Percentiles rank a stretch among this genome's conserved stretches.
phyloP scores from a whole-genome alignment of 495 filamentous ascomycete species.

The Lasiosphaeria miniovina region DNA sequence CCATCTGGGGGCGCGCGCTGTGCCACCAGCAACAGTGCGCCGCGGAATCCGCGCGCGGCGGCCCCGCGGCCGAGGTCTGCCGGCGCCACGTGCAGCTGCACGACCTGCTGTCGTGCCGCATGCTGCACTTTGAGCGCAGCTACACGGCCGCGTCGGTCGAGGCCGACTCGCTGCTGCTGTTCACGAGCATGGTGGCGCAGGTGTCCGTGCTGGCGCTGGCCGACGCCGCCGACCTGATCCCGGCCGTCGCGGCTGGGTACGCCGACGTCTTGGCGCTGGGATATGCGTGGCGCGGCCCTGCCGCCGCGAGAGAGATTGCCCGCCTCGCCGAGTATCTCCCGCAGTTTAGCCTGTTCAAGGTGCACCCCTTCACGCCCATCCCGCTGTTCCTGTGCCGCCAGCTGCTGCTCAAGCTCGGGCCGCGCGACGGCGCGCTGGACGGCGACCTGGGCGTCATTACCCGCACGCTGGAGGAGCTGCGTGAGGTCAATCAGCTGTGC shows the following conservation, averaged over 20 bases:
- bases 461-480: background rate
- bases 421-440: background rate
- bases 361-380: slow-evolving; percentile 1
- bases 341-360: background rate
- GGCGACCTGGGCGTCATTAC: background rate
- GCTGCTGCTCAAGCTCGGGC: background rate
- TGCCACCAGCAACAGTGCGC: background rate
- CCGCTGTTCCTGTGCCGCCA: background rate
- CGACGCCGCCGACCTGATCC: background rate
- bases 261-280: background rate
- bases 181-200: slow-evolving; percentile 2
- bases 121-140: background rate
- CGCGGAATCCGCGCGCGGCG: background rate
- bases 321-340: background rate
- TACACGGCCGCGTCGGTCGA: background rate
- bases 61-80: background rate
- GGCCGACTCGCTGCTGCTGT: slow-evolving; percentile 2
- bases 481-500: background rate
- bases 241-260: background rate
- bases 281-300: background rate
- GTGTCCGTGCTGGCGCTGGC: background rate
- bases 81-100: background rate
- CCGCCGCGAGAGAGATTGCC: background rate
- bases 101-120: background rate
- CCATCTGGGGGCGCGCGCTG: background rate